These are phyloP conservation scores for Stachybotrys chartarum DNA, from an alignment of 2,329 filamentous ascomycete genomes.

Conservation along the genomic window DNA sequence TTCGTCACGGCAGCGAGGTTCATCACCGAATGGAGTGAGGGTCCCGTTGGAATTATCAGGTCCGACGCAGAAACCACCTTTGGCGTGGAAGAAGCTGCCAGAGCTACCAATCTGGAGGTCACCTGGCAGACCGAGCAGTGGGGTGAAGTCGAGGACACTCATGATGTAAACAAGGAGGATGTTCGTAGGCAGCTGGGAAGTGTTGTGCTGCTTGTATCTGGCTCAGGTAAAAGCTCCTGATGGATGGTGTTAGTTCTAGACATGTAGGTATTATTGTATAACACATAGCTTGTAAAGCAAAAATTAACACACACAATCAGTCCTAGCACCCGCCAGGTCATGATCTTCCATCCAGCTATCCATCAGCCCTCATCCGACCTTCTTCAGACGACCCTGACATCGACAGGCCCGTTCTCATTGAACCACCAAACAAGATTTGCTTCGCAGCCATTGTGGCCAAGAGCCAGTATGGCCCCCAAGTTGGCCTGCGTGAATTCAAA, in stretches of 20 bases:
- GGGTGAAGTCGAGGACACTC: slow-evolving; percentile 97
- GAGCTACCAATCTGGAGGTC: slow-evolving; percentile 75
- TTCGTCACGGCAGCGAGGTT: slow-evolving; percentile 70
- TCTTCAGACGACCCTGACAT: background rate
- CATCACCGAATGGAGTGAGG: slow-evolving; percentile 81
- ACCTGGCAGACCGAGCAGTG: slow-evolving; percentile 84
- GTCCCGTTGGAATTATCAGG: slow-evolving; percentile 46
- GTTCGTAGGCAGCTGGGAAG: slow-evolving; percentile 81
- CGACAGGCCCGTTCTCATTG: background rate
- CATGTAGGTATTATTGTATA: background rate
- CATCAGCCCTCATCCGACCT: too few species aligned
- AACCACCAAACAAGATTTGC: background rate
- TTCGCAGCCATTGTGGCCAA: background rate
- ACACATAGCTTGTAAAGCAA: background rate
- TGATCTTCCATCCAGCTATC: too few species aligned
- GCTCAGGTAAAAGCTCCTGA: slow-evolving; percentile 28
- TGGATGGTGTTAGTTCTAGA: background rate
- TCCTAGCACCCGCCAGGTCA: background rate
- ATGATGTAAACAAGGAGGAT: slow-evolving; percentile 93
- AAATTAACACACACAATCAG: background rate
- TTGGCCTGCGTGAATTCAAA: background rate
- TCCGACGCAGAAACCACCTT: slow-evolving; percentile 39
- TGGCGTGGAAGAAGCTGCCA: slow-evolving; percentile 75
- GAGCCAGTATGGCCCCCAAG: background rate
- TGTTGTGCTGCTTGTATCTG: slow-evolving; percentile 72